Evolutionary conservation across 2,329 filamentous ascomycete species (phyloP), one percentile per base, ranked within the genome.

Genomic region (Alternaria sp.): DNA sequence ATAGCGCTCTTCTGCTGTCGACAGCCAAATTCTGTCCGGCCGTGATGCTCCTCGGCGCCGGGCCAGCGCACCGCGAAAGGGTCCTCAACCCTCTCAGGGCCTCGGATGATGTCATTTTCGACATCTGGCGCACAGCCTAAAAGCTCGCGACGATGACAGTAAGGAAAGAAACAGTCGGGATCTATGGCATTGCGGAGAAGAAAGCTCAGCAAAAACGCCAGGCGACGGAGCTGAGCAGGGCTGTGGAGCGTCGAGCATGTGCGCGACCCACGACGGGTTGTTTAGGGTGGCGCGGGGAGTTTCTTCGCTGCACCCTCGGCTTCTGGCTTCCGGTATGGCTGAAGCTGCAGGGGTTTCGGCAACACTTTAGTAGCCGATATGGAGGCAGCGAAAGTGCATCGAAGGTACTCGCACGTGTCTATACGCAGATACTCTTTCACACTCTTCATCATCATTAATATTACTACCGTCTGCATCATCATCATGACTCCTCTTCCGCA

Each of bases 41-140:
- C 10, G 49, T 47, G 21, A 58, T 47, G 13, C 59, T 64, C 56
- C 60, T 70, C 60, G 67, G 59, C 54, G 59, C 67, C 61, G 68
- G 63, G 47, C 66, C 61, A 68, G 63, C 69, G 25, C 60, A 65
- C 63, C 74, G 73, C 70, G 70, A 71, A 61, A 77, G 71, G 47
- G 68, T 65, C 49, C 69, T 69, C 46, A 77, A 64, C 59, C 68
- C 73, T 63, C 66, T 66, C 61, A 78, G 66, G 43, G 69, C 72
- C 56, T 73, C 74, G 66, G 68, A 70, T 78, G 77, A 77, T 76
- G 75, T 77, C 77, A 79, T 79, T 45, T 67, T 55, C 54, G 60
- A 55, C 44, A 60, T 58, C 55, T 36, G 51, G 49, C 59, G 56
- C 30, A 15, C 55, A 58, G 23, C n/a, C 56, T 49, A 50, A 45